A percentile compares a stretch with the other conserved stretches of the same genome.
Conservation (phyloP, 148 eudicot species). For the Rhododendron simsii region DNA sequence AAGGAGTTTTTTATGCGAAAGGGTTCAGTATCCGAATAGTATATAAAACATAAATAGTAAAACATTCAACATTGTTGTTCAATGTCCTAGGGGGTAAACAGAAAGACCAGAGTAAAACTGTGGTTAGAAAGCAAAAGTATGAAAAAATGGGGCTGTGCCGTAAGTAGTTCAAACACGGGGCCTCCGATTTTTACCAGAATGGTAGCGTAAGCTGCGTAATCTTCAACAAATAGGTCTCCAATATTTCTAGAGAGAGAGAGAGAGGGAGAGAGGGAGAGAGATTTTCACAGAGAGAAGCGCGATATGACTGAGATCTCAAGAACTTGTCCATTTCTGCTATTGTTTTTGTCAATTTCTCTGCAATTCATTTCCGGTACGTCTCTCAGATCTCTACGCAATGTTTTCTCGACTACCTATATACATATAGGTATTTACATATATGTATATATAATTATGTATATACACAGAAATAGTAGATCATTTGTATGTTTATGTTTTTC, state of each 20-base stretch:
- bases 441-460: neutral
- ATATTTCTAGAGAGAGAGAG: neutral
- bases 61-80: too few species aligned
- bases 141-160: neutral
- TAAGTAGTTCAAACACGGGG: neutral
- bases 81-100: too few species aligned
- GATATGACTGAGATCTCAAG: slow-evolving; percentile 35
- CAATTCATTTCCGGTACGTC: slow-evolving; percentile 32
- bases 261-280: slow-evolving; percentile 11
- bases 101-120: neutral
- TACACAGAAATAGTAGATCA: neutral
- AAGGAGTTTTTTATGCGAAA: too few species aligned
- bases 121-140: neutral
- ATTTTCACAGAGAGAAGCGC: slow-evolving; percentile 13
- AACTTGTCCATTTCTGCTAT: slow-evolving; percentile 18
- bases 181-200: neutral
- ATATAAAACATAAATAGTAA: too few species aligned
- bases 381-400: slow-evolving; percentile 11
- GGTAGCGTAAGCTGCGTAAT: slow-evolving; percentile 9
- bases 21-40: too few species aligned
- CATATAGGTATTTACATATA: neutral
- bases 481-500: neutral
- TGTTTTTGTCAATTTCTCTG: slow-evolving; percentile 26
- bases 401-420: neutral
- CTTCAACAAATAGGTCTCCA: neutral